These are phyloP conservation scores for Sungouiella thailandica DNA, from an alignment of 805 yeast genomes.

Conservation along the genomic window DNA sequence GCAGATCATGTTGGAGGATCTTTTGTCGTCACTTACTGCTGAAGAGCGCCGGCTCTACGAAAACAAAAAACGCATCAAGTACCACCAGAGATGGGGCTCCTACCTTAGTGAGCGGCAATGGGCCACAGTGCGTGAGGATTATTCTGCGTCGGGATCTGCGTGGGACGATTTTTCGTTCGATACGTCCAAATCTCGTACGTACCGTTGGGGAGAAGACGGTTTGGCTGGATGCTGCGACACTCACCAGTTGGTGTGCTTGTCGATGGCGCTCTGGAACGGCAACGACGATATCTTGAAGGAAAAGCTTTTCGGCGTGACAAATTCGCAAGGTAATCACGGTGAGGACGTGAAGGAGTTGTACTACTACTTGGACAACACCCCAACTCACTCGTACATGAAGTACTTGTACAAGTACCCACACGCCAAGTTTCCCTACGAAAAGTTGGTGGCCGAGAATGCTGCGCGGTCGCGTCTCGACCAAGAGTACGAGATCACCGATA, in stretches of 20 bases:
- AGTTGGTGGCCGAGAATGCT: conserved; percentile 63
- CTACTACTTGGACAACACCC: conserved; percentile 85
- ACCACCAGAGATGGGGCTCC: conserved; percentile 91
- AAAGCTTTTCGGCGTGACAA: conserved; percentile 81
- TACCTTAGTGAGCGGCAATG: conserved; percentile 77
- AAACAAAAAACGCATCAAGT: conserved; percentile 34
- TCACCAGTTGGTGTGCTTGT: conserved; percentile 68
- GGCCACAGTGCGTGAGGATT: conserved; percentile 82
- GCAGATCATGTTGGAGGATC: conserved; percentile 3
- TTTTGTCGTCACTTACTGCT: conserved; percentile 22
- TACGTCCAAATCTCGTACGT: conserved; percentile 72
- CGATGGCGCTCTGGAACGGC: conserved; percentile 91
- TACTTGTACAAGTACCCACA: conserved; percentile 92
- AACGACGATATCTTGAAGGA: conserved; percentile 82
- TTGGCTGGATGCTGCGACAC: conserved; percentile 85
- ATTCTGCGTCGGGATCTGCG: conserved; percentile 80
- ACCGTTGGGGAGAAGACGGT: conserved; percentile 96
- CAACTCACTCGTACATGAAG: conserved; percentile 90
- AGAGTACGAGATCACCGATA: conserved; percentile 82
- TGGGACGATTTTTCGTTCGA: conserved; percentile 88
- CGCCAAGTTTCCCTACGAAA: conserved; percentile 71
- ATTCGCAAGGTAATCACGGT: conserved; percentile 93
- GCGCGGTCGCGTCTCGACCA: conserved; percentile 60
- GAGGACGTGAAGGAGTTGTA: conserved; percentile 89
- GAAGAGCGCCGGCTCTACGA: conserved; percentile 36